Base-by-base conservation (phyloP, 352 stramenopile genomes). In the Globisporangium orthogonon region DNA sequence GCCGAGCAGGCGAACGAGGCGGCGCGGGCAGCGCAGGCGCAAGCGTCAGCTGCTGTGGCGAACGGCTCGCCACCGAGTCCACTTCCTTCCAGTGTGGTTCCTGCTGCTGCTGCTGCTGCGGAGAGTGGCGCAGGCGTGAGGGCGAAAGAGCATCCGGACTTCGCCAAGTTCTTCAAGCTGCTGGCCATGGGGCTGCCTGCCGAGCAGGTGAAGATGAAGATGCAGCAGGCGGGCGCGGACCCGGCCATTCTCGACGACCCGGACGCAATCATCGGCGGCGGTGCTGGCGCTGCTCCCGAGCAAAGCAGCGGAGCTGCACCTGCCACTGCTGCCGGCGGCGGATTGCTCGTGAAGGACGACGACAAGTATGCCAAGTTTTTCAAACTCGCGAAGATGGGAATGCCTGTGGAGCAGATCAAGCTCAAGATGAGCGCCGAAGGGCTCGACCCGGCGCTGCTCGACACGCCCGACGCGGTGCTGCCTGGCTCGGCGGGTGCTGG, bases 301-400 rank as follows among this genome's bases (percentile, higher is more conserved):
- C 37, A 43, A 14, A 43, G 37, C 2, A 4, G 37, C 2, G 37
- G 11, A 43, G 37, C 23, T 23, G 23, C 37, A 13, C 37, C 37
- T 43, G 37, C 10, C 9, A 7, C 35, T 40, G 35, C 35, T 40
- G 7, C 35, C 14, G 35, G 10, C 11, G 37, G 37, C 37, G 37
- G 37, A 17, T 63, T 40, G 11, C 61, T 83, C 15, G 78, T 90
- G 47, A 89, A 91, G 44, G 79, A 89, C 46, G 78, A 90, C 45
- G 79, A 89, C 23, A 73, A 69, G 43, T 98, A 97, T 59, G 69
- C 71, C 5, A 98, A 98, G 69, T 98, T 98, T 68, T 98, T 98
- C 68, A 98, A 98, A 61, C 94, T 98, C 70, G 55, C 86, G 13
- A 98, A 97, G 59, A 94, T 98, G 73, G 94, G 93, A 23, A 95